These are phyloP conservation scores for Fusarium sororula DNA, from an alignment of 2,329 filamentous ascomycete genomes.

Conservation along the genomic window DNA sequence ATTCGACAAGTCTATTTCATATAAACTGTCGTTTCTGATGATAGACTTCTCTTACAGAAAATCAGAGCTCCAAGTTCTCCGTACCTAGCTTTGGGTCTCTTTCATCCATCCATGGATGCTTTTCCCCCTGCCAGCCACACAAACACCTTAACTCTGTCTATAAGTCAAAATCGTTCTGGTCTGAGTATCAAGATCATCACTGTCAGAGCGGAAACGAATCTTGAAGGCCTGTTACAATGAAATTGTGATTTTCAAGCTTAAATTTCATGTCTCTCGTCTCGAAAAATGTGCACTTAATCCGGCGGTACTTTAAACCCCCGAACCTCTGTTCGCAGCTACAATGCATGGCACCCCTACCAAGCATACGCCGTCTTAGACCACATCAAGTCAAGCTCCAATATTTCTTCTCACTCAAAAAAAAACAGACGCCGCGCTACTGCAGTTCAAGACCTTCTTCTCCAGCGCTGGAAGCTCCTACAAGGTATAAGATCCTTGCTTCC, in stretches of 20 bases:
- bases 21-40: not conserved
- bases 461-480: conserved; percentile 37
- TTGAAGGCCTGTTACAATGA: not conserved
- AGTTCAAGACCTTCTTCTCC: conserved; percentile 38
- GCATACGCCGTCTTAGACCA: conserved; percentile 18
- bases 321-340: conserved; percentile 32
- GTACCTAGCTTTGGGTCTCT: not conserved
- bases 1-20: not conserved
- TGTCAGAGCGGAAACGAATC: not conserved
- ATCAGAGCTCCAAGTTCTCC: not conserved
- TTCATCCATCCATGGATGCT: not conserved
- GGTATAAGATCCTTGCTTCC: conserved; percentile 16
- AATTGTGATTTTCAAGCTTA: conserved; percentile 19
- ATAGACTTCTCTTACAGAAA: not conserved
- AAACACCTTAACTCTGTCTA: not conserved
- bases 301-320: not conserved
- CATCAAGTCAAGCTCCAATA: conserved; percentile 36
- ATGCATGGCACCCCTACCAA: conserved; percentile 21
- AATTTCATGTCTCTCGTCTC: conserved; percentile 1
- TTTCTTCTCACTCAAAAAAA: conserved; percentile 9
- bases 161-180: not conserved
- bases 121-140: not conserved
- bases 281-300: not conserved
- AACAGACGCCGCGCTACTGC: conserved; percentile 35
- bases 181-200: not conserved